Evolutionary conservation across 1,139 yeast species (phyloP).

Genomic region (Blastobotrys indianensis): DNA sequence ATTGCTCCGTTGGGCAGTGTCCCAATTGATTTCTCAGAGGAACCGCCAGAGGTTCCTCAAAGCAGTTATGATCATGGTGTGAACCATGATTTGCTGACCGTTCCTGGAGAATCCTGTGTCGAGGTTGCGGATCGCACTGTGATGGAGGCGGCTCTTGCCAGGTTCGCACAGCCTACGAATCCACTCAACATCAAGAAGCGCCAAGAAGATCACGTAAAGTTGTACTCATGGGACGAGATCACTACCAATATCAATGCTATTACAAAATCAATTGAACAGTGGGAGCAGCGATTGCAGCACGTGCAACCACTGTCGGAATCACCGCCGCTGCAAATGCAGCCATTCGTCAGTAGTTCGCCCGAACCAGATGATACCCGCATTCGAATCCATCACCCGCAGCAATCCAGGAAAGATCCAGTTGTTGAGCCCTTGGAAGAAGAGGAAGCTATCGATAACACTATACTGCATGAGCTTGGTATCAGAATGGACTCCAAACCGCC

Average conservation of each 20-base stretch:
- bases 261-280: conserved; percentile 15
- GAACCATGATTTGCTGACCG: too few species aligned
- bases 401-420: not conserved
- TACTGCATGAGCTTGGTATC: too few species aligned
- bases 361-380: not conserved
- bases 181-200: too few species aligned
- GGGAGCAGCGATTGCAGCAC: conserved; percentile 16
- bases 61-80: too few species aligned
- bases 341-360: not conserved
- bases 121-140: too few species aligned
- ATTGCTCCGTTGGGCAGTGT: too few species aligned
- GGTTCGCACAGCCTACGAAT: too few species aligned
- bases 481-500: too few species aligned
- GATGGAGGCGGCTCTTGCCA: too few species aligned
- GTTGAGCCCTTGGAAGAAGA: not conserved
- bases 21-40: too few species aligned
- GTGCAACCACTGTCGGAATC: not conserved
- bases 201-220: not conserved
- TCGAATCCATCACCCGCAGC: conserved; percentile 1
- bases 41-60: too few species aligned
- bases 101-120: too few species aligned
- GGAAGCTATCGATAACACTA: not conserved
- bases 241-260: conserved; percentile 19
- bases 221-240: conserved; percentile 23
- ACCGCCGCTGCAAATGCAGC: conserved; percentile 4